These are phyloP conservation scores for Uncinocarpus reesii DNA, from an alignment of 2,329 filamentous ascomycete species.

Conservation along the genomic window DNA sequence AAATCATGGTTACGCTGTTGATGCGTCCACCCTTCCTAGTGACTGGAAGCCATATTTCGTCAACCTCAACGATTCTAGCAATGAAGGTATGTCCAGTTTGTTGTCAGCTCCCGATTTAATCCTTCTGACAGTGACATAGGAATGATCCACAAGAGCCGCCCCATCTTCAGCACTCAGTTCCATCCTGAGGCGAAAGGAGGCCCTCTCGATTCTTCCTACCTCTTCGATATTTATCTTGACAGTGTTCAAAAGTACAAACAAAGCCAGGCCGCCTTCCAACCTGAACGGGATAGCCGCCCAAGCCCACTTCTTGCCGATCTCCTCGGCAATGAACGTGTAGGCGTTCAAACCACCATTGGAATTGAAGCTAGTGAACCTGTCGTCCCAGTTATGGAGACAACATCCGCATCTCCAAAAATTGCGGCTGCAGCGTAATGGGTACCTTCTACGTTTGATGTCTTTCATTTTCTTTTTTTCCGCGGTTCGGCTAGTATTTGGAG, in stretches of 20 bases:
- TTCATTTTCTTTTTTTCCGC: not conserved
- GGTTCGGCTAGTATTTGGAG: slow-evolving; percentile 8
- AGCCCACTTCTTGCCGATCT: slow-evolving; percentile 82
- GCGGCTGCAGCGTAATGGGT: slow-evolving; percentile 3
- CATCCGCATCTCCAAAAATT: not conserved
- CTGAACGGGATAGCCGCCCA: slow-evolving; percentile 73
- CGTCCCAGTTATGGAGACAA: not conserved
- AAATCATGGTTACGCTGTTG: slow-evolving; percentile 96
- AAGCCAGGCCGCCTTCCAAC: slow-evolving; percentile 58
- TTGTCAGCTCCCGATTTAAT: slow-evolving; percentile 6
- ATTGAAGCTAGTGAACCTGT: not conserved
- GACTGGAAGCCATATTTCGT: slow-evolving; percentile 98
- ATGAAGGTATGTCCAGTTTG: slow-evolving; percentile 76
- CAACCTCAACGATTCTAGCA: slow-evolving; percentile 94
- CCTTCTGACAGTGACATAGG: slow-evolving; percentile 30
- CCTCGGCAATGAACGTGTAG: slow-evolving; percentile 86
- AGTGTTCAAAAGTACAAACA: slow-evolving; percentile 84
- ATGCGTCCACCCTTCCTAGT: slow-evolving; percentile 64
- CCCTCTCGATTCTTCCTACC: slow-evolving; percentile 86
- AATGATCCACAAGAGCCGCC: slow-evolving; percentile 89
- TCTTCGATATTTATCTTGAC: slow-evolving; percentile 93
- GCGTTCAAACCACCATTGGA: slow-evolving; percentile 61
- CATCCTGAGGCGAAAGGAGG: slow-evolving; percentile 97
- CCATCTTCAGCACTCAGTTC: slow-evolving; percentile 98
- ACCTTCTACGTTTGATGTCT: not conserved